Percentiles rank a stretch among this genome's conserved stretches.
Conservation (phyloP, 2,329 filamentous ascomycete species). For the Ramularia endophylla region DNA sequence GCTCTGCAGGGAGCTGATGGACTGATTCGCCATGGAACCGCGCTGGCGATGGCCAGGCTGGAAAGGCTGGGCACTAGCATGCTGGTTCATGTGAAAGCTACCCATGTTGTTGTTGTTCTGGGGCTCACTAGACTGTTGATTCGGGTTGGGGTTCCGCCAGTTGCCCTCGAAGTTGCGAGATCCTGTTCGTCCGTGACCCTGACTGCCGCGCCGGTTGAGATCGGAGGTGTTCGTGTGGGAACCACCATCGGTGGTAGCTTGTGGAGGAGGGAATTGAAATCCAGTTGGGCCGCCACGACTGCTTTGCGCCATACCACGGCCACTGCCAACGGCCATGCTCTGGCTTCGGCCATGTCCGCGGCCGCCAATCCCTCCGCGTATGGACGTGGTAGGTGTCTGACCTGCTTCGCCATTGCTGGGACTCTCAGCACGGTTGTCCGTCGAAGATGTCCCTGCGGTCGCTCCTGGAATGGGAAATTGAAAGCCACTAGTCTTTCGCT, state of each 20-base stretch:
- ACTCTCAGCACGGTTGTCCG: conserved; percentile 50
- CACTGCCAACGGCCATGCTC: conserved; percentile 73
- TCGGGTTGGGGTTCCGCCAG: conserved; percentile 76
- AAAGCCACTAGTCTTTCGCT: conserved; percentile 87
- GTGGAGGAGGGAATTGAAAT: conserved; percentile 58
- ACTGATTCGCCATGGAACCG: conserved; percentile 73
- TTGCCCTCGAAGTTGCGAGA: conserved; percentile 98
- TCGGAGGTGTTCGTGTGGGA: conserved; percentile 47
- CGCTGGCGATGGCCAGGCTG: conserved; percentile 88
- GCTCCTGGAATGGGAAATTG: conserved; percentile 81
- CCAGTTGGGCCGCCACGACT: conserved; percentile 60
- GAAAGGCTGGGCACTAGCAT: conserved; percentile 65
- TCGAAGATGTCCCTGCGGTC: conserved; percentile 47
- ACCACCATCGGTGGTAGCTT: conserved; percentile 47
- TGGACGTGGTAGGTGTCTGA: conserved; percentile 20
- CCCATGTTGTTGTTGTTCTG: conserved; percentile 46
- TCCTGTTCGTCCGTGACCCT: conserved; percentile 71
- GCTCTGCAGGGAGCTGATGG: conserved; percentile 72
- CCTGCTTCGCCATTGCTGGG: conserved; percentile 41
- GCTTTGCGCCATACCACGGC: conserved; percentile 56
- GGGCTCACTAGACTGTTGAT: conserved; percentile 38
- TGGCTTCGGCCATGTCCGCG: conserved; percentile 66
- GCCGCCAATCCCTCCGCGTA: conserved; percentile 33
- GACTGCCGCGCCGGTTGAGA: conserved; percentile 69
- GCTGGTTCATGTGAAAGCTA: conserved; percentile 65